phyloP scores from a whole-genome alignment of 495 filamentous ascomycete species.

The Podospora pseudocomata region DNA sequence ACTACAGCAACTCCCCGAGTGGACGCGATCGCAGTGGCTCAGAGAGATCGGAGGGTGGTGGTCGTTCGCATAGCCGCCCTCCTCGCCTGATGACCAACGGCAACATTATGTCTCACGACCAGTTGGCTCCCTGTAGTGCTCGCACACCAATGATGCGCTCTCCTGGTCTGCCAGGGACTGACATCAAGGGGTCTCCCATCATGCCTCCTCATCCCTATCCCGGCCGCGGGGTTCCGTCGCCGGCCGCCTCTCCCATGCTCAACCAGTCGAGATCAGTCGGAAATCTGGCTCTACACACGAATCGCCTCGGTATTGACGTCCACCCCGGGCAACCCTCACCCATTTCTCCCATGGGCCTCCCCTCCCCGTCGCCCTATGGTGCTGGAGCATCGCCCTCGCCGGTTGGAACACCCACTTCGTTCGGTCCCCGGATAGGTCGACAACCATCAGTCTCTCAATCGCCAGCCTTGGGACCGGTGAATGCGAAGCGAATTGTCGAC shows the following conservation, averaged over 20 bases:
- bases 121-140: slow-evolving; percentile 29
- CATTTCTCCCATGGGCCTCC: slow-evolving; percentile 36
- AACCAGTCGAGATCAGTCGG: slow-evolving; percentile 29
- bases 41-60: slow-evolving; percentile 56
- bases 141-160: slow-evolving; percentile 38
- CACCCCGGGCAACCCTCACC: slow-evolving; percentile 45
- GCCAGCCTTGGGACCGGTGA: slow-evolving; percentile 29
- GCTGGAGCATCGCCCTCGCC: slow-evolving; percentile 23
- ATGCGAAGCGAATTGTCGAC: slow-evolving; percentile 60
- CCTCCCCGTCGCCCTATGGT: slow-evolving; percentile 29
- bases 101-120: slow-evolving; percentile 35
- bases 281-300: slow-evolving; percentile 33
- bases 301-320: slow-evolving; percentile 30
- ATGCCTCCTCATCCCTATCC: slow-evolving; percentile 49
- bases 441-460: slow-evolving; percentile 46
- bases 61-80: slow-evolving; percentile 50
- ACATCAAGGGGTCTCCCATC: slow-evolving; percentile 42
- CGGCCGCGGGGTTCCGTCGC: slow-evolving; percentile 31
- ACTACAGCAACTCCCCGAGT: slow-evolving; percentile 26
- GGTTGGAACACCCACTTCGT: slow-evolving; percentile 27
- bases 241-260: slow-evolving; percentile 26
- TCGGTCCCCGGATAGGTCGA: slow-evolving; percentile 25
- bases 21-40: slow-evolving; percentile 59
- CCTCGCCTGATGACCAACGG: slow-evolving; percentile 33
- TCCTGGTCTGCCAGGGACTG: slow-evolving; percentile 42